Evolutionary conservation across 768 basidiomycete genomes (phyloP).

Genomic region (Auricularia cornea): DNA sequence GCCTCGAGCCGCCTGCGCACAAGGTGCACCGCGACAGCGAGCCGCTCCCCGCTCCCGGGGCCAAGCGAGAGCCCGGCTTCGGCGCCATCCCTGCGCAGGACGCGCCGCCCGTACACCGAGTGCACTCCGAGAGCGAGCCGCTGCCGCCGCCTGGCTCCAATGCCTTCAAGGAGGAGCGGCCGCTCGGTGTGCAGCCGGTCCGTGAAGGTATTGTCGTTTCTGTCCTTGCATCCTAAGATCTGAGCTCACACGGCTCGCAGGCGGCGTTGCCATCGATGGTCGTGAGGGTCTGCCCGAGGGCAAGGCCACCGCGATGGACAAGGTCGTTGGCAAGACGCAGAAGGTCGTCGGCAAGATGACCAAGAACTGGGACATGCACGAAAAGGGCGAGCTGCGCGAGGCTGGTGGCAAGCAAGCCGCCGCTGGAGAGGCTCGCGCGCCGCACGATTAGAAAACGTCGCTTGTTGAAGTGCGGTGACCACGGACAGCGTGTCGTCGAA

Average conservation of each 20-base stretch:
- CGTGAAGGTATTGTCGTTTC: constrained; percentile 20
- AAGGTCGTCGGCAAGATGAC: constrained; percentile 48
- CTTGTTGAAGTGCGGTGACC: no score
- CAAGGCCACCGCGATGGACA: constrained; percentile 41
- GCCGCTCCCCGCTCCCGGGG: neutral
- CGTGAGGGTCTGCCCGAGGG: constrained; percentile 27
- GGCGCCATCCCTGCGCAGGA: neutral
- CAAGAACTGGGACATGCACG: constrained; percentile 41
- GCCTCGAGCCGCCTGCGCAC: neutral
- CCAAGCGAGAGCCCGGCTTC: neutral
- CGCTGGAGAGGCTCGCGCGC: constrained; percentile 30
- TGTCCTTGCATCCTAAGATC: neutral
- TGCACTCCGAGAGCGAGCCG: neutral
- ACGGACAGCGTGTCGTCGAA: no score
- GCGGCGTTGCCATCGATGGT: constrained; percentile 30
- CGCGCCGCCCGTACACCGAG: neutral
- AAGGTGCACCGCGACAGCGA: neutral
- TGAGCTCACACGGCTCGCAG: constrained; percentile 9
- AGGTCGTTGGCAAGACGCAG: constrained; percentile 49
- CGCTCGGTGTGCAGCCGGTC: constrained; percentile 29
- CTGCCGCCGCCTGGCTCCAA: constrained; percentile 7
- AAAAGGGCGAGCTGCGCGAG: constrained; percentile 50
- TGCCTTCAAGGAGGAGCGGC: constrained; percentile 27
- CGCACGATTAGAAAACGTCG: no score
- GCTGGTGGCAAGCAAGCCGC: constrained; percentile 42